Base-by-base conservation (phyloP, 2,329 filamentous ascomycete genomes). In the Pestalotiopsis fici region DNA sequence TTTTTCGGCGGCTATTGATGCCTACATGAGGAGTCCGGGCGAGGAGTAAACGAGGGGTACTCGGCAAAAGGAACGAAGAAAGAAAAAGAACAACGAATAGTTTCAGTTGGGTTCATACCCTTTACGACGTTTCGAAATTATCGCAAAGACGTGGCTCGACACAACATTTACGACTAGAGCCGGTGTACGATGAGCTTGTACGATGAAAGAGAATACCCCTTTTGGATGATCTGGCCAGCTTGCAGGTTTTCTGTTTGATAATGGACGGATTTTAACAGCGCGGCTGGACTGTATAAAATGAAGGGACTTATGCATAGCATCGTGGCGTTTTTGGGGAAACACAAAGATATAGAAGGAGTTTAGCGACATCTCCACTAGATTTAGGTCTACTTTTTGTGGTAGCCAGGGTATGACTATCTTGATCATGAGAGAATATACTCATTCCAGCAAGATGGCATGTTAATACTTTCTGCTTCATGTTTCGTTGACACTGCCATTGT, bases 1-100 rank as follows among this genome's bases (percentile, higher is more conserved):
- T 1, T 98, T 98, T 75, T 93, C 90, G 78, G 90, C 93, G 15
- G 95, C 95, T 0, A 98, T 98, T 78, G 95, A 98, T 85, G 90
- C 89, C 43, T 98, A 94, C 78, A 93, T 98, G 93, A 83, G 93
- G 74, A 91, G 91, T 85, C 92, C 92, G 72, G 88, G 83, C 78
- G 88, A 90, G 61, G 86, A 88, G 67, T 86, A 83, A 59, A 11
- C 13, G 15, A 18, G 37, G 15, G 57, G 9, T 21, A 50, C 18
- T 50, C 43, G 43, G 37, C 7, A 27, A 15, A 74, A 64, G 73
- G 65, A 21, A 25, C 21, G 59, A 47, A 9, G 54, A n/a, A 61
- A 7, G 43, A 23, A 18, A 60, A 27, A 31, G 39, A 54, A 54
- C 67, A 67, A 68, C 64, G 59, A 11, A n/a, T 18, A 50, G n/a